A percentile compares a stretch with the other conserved stretches of the same genome.
Conservation (phyloP, 306 rosid species). For the Morella rubra region DNA sequence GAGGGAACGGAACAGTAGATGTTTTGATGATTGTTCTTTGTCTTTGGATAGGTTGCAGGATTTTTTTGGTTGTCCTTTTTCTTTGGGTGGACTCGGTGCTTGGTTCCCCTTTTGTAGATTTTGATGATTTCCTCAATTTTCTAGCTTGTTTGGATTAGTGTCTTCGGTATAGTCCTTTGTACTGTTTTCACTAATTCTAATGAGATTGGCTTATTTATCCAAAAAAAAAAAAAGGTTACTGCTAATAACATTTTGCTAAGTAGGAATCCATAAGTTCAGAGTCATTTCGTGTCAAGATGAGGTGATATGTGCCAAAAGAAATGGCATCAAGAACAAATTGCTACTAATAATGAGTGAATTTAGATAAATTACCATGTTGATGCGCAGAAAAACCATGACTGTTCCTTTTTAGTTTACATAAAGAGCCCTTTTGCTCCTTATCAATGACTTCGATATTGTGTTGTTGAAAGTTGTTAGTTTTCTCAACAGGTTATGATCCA, state of each 20-base stretch:
- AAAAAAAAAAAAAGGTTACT: too few relatives aligned
- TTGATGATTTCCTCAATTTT: too few relatives aligned
- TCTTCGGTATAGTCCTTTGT: too few relatives aligned
- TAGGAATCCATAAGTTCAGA: background rate
- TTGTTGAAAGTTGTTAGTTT: background rate
- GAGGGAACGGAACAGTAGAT: too few relatives aligned
- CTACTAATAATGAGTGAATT: background rate
- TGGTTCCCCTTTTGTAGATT: too few relatives aligned
- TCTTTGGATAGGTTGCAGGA: too few relatives aligned
- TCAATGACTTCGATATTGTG: background rate
- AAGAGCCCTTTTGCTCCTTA: background rate
- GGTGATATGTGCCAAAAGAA: background rate
- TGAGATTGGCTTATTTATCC: too few relatives aligned
- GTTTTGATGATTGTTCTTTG: too few relatives aligned
- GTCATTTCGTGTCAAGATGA: background rate
- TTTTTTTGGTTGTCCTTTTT: too few relatives aligned
- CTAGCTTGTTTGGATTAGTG: too few relatives aligned
- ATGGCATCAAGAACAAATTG: background rate
- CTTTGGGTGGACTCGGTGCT: too few relatives aligned
- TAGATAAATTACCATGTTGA: background rate
- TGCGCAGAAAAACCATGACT: background rate
- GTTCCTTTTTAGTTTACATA: background rate
- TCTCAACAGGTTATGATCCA: constrained; percentile 73
- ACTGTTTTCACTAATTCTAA: too few relatives aligned
- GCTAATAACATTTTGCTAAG: background rate